phyloP scores from a whole-genome alignment of 2,329 filamentous ascomycete species.

The Diplocarpon rosae region DNA sequence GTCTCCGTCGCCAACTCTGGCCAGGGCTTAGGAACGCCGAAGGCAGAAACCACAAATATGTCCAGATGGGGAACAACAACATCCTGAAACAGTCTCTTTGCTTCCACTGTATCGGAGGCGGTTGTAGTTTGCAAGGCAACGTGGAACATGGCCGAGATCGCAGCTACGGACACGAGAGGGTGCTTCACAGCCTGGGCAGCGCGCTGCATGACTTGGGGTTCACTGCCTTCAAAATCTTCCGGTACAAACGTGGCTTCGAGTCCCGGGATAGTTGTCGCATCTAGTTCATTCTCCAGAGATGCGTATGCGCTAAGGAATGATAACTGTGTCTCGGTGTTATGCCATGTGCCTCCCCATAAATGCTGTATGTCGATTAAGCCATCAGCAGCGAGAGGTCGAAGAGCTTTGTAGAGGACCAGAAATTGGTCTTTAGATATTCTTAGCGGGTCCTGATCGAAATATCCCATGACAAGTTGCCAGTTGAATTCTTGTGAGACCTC shows the following conservation, averaged over 20 bases:
- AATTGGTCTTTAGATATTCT: constrained; percentile 73
- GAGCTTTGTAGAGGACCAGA: constrained; percentile 64
- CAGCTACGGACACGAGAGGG: constrained; percentile 79
- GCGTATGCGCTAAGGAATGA: constrained; percentile 89
- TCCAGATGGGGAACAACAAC: constrained; percentile 64
- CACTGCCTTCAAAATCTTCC: constrained; percentile 50
- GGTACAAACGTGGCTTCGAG: constrained; percentile 66
- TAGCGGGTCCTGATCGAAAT: constrained; percentile 71
- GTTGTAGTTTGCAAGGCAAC: constrained; percentile 50
- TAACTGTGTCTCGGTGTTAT: constrained; percentile 74
- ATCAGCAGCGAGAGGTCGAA: constrained; percentile 60
- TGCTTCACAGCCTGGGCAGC: constrained; percentile 65
- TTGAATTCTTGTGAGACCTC: constrained; percentile 52
- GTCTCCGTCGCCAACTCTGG: constrained; percentile 64
- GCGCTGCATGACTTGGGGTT: constrained; percentile 46
- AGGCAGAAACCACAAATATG: constrained; percentile 68
- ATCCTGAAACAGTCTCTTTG: constrained; percentile 54
- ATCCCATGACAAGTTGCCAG: constrained; percentile 61
- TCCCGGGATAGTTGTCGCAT: constrained; percentile 74
- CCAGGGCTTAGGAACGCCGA: constrained; percentile 70
- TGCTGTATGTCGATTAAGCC: constrained; percentile 70
- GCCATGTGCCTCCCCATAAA: constrained; percentile 85
- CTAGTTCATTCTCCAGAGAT: constrained; percentile 64
- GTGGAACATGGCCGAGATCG: constrained; percentile 59
- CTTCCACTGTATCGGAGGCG: constrained; percentile 51